These are phyloP conservation scores for Colletotrichum magnum DNA, from an alignment of 2,329 filamentous ascomycete genomes.

Conservation along the genomic window DNA sequence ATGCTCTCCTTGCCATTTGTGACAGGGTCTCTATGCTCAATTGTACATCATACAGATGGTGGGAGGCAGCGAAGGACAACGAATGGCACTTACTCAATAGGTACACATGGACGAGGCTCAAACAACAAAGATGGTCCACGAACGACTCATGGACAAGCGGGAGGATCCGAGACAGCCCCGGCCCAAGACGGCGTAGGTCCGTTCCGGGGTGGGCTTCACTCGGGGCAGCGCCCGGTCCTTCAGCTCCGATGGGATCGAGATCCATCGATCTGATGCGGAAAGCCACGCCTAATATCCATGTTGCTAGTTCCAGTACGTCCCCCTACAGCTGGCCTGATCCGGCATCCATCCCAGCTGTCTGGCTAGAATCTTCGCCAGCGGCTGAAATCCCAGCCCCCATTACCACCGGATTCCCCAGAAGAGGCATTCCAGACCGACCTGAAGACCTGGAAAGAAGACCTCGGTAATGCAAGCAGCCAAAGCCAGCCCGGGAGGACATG, in stretches of 20 bases:
- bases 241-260: background rate
- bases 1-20: no score
- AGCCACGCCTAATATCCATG: background rate
- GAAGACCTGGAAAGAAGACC: background rate
- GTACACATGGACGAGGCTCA: no score
- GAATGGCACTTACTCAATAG: no score
- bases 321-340: no score
- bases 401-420: no score
- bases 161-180: slow-evolving; percentile 1
- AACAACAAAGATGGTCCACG: background rate
- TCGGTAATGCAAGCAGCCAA: background rate
- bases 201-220: background rate
- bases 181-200: background rate
- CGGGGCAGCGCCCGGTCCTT: background rate
- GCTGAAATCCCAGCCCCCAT: no score
- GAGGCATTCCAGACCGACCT: background rate
- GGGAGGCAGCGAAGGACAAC: no score
- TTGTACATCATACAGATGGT: background rate
- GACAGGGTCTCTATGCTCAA: no score
- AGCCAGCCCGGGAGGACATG: background rate
- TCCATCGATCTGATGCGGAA: background rate
- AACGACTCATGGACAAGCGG: background rate
- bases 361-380: no score
- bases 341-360: no score
- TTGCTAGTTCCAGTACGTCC: background rate